Base-by-base conservation (phyloP, 106 monocot genomes). In the Platanthera zijinensis region DNA sequence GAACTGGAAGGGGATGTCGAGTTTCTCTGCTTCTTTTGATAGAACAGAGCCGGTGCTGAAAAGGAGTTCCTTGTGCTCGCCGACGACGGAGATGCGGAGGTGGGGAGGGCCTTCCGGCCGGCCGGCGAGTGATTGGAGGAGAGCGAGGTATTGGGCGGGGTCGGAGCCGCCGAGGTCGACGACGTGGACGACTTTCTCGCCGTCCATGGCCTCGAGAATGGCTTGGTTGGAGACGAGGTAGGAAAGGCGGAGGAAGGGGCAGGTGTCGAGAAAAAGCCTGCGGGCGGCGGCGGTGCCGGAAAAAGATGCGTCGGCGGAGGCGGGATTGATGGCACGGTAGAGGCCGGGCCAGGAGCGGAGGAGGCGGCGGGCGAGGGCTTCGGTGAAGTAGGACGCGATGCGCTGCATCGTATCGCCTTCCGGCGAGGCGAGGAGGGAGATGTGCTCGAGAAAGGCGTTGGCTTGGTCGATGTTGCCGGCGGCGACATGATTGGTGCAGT, bases 331-430 rank as follows among this genome's bases (percentile, higher is more conserved):
- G 61, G 81, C 75, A 47, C 84, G 85, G 79, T 79, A 82, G 46
- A 89, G 81, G 57, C 89, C 89, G 7, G 78, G 80, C 80, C 81
- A 83, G 7, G 81, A 74, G 56, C 84, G 83, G 67, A 89, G 83
- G 30, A 83, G 47, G 10, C 89, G 83, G 51, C 82, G 88, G 45
- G 85, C 88, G n/a, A 92, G 84, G 45, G 89, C 87, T 49, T 82
- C 76, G 15, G 89, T 73, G 84, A 92, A 92, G 76, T 80, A 82
- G 50, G 89, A 75, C 21, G 92, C 85, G 67, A 92, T 78, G 47
- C 92, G 81, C 82, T 92, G 89, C 85, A 92, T 87, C 70, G 92
- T 78, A 78, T 92, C 92, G 8, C 92, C 92, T 62, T 84, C 84
- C 21, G 87, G 85, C 15, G 87, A 73, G 32, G 90, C 74, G 32